Evolutionary conservation across 1,139 yeast species (phyloP), one percentile per base, ranked within the genome.

Genomic region (Lodderomyces jiufengensis): DNA sequence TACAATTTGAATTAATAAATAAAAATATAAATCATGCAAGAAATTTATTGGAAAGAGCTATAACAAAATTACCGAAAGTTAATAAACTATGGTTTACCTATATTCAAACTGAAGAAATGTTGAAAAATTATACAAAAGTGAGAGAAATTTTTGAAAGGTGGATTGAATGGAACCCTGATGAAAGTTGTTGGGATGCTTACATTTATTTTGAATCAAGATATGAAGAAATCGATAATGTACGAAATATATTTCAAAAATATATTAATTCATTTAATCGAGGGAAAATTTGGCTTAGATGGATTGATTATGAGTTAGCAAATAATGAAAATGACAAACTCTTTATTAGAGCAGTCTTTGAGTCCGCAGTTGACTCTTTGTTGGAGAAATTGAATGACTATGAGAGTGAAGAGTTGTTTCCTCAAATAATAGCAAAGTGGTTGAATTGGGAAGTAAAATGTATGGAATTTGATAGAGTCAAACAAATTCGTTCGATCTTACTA

Each of bases 61-160:
- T 85, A 0, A 73, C 80, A 1, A 59, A 77, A 0, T 61, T 90
- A 12, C 97, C 97, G 0, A 63, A 86, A 24, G 80, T 84, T 4
- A 92, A 83, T 48, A 90, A 90, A 55, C 62, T 92, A 22, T 92
- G 97, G 97, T 86, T 76, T 51, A 70, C 82, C 40, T 84, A 84
- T 46, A 81, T 85, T 4, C 80, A 84, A 29, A 75, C 92, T 11
- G 97, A 88, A 57, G 97, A 90, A 56, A 73, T 84, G 1, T 59
- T 88, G 31, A 80, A 79, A 31, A 80, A 86, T 51, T 63, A 77
- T 36, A 59, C 66, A 9, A 80, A 80, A 24, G 83, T 84, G 7
- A 59, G 95, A 38, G 61, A 63, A 10, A 67, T 90, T 5, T 90
- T 84, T 59, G 80, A 81, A 42, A 68, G 84, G 41, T 92, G 98